phyloP scores from a whole-genome alignment of 1,139 yeast species.

The Geotrichum candidum region DNA sequence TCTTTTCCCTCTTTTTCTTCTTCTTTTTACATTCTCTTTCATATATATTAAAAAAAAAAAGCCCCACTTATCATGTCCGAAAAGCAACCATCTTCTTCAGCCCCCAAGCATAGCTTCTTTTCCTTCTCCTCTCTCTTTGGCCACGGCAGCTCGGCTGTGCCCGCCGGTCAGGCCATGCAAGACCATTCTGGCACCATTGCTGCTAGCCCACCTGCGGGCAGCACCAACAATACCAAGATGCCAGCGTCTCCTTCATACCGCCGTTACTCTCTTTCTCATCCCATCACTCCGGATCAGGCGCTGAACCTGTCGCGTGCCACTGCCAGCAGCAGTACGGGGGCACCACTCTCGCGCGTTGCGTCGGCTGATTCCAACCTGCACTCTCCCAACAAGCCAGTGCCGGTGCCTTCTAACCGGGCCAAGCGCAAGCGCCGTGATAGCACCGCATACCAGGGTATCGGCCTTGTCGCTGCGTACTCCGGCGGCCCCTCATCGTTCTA shows the following conservation, averaged over 20 bases:
- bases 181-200: no score
- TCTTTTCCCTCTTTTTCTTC: neutral
- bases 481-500: constrained; percentile 13
- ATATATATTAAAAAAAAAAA: no score
- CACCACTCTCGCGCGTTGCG: neutral
- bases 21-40: no score
- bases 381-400: neutral
- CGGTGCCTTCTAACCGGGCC: neutral
- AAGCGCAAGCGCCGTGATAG: constrained; percentile 8
- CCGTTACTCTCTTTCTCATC: constrained; percentile 7
- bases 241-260: neutral
- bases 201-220: no score
- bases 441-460: constrained; percentile 12
- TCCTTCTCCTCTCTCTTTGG: neutral
- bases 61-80: neutral
- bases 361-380: neutral
- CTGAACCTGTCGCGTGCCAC: constrained; percentile 33
- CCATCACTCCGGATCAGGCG: constrained; percentile 35
- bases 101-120: neutral
- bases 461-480: constrained; percentile 14
- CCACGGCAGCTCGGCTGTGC: neutral
- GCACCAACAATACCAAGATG: neutral
- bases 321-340: neutral
- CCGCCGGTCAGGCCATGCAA: neutral
- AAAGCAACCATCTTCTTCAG: neutral